These are phyloP conservation scores for Penicillium sp. DNA, from an alignment of 2,329 filamentous ascomycete species.

Conservation along the genomic window DNA sequence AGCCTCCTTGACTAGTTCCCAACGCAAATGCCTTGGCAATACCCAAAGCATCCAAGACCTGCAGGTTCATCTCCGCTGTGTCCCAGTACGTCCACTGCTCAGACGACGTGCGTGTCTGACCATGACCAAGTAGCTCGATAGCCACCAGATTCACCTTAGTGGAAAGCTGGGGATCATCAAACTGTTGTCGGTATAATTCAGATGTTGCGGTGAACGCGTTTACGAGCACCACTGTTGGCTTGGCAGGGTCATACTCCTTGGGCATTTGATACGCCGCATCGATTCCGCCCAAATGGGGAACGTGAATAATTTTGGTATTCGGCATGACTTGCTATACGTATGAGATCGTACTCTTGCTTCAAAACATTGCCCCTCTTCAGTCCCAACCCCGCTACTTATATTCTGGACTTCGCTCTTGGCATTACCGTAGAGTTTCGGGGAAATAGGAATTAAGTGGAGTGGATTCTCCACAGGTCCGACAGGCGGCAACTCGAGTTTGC, in stretches of 20 bases:
- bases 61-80: constrained; percentile 53
- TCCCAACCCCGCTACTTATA: neutral
- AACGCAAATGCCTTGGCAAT: constrained; percentile 49
- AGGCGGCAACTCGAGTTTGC: neutral
- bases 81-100: constrained; percentile 59
- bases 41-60: constrained; percentile 54
- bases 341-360: neutral
- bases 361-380: neutral
- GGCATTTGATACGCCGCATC: constrained; percentile 50
- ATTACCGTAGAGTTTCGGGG: neutral
- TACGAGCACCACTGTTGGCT: constrained; percentile 54
- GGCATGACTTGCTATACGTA: constrained; percentile 14
- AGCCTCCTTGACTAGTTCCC: constrained; percentile 57
- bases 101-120: constrained; percentile 45
- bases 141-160: constrained; percentile 51
- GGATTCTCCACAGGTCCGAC: neutral
- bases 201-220: constrained; percentile 55
- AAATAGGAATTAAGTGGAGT: neutral
- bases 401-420: neutral
- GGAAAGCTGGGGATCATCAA: constrained; percentile 35
- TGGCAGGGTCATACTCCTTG: constrained; percentile 49
- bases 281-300: constrained; percentile 54
- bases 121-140: constrained; percentile 56
- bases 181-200: constrained; percentile 46
- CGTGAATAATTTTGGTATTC: constrained; percentile 37